phyloP scores from a whole-genome alignment of 1,284 basidiomycete species.

The Sphaerobolus stellatus region DNA sequence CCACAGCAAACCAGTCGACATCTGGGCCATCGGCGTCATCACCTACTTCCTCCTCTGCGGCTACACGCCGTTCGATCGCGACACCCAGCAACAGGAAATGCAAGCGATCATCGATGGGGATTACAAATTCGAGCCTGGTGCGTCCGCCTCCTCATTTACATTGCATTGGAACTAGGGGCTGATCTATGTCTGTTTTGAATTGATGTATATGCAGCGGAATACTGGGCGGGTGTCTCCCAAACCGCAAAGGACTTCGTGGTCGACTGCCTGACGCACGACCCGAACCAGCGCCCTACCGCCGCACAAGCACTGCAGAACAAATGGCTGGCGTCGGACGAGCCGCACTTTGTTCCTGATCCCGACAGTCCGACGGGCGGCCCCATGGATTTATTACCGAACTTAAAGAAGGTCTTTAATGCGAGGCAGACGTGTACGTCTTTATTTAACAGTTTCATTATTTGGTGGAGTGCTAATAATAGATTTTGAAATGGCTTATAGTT shows the following conservation, averaged over 20 bases:
- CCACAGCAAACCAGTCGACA: slow-evolving; percentile 93
- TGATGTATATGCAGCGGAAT: slow-evolving; percentile 52
- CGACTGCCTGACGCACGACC: slow-evolving; percentile 83
- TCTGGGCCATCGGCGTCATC: slow-evolving; percentile 98
- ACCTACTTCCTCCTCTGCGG: slow-evolving; percentile 94
- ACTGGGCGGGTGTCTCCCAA: slow-evolving; percentile 83
- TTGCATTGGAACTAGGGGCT: too few relatives aligned
- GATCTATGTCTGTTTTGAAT: too few relatives aligned
- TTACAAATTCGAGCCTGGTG: slow-evolving; percentile 85
- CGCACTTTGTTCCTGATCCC: slow-evolving; percentile 71
- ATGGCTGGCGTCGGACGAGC: slow-evolving; percentile 71
- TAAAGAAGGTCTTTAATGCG: slow-evolving; percentile 87
- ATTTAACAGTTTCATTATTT: slow-evolving; percentile 7
- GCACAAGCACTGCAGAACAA: slow-evolving; percentile 68
- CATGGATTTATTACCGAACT: slow-evolving; percentile 82
- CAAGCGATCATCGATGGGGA: slow-evolving; percentile 90
- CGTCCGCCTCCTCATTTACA: slow-evolving; percentile 17
- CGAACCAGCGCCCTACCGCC: slow-evolving; percentile 73
- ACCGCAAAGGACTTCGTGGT: slow-evolving; percentile 81
- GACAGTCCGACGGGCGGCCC: slow-evolving; percentile 58
- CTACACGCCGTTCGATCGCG: slow-evolving; percentile 93
- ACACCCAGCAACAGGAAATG: slow-evolving; percentile 86
- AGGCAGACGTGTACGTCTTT: slow-evolving; percentile 73
- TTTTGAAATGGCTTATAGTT: slow-evolving; percentile 52
- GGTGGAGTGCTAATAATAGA: slow-evolving; percentile 6